Conservation (phyloP, 108 stramenopile species). For the Pelagomonas calceolata region DNA sequence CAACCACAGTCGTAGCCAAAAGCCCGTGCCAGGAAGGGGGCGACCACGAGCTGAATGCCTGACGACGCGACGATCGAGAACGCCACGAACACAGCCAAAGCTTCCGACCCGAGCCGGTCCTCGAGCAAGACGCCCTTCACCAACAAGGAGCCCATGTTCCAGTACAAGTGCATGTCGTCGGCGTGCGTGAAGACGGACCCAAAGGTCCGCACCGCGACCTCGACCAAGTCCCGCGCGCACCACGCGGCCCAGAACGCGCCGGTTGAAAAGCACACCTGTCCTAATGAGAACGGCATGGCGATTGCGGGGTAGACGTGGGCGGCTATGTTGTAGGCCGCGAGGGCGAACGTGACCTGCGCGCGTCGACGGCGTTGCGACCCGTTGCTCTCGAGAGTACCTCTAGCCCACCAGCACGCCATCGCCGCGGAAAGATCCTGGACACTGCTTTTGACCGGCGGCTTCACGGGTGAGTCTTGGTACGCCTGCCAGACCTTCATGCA, state of each 20-base stretch:
- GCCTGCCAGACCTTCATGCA: neutral
- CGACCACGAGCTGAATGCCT: neutral
- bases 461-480: constrained; percentile 4
- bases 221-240: neutral
- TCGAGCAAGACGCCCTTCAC: constrained; percentile 23
- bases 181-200: constrained; percentile 15
- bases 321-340: neutral
- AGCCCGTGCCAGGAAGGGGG: neutral
- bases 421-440: no score
- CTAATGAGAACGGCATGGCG: neutral
- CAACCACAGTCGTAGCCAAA: neutral
- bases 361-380: neutral
- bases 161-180: constrained; percentile 23
- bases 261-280: neutral
- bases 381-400: neutral
- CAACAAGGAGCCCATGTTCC: constrained; percentile 18
- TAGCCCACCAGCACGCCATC: no score
- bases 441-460: constrained; percentile 11
- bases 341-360: neutral
- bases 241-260: neutral
- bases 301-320: neutral
- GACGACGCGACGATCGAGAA: neutral
- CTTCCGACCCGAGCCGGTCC: constrained; percentile 6
- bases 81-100: constrained; percentile 6
- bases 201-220: constrained; percentile 1